Percentiles rank a stretch among this genome's conserved stretches.
Evolutionary conservation across 2,329 filamentous ascomycete species (phyloP).

Genomic region (Ambrosiella cleistominuta): DNA sequence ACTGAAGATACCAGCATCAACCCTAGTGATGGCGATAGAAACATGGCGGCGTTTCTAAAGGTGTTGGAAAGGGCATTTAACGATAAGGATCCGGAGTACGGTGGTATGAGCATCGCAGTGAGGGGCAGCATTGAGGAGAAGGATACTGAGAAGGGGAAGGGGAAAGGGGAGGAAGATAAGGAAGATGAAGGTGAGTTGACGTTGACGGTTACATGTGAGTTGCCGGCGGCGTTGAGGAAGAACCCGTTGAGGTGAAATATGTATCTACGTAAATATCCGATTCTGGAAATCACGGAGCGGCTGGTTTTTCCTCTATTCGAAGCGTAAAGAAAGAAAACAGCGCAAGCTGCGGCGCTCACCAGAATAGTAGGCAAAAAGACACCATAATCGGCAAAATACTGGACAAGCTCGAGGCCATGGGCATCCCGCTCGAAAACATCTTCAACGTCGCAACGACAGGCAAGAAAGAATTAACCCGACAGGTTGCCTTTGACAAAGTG

Average conservation of each 20-base stretch:
- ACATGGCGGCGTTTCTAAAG: constrained; percentile 48
- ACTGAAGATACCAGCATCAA: constrained; percentile 54
- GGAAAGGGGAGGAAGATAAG: constrained; percentile 15
- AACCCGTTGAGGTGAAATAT: constrained; percentile 49
- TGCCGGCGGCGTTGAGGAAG: constrained; percentile 37
- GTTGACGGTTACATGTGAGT: constrained; percentile 38
- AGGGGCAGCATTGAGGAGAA: constrained; percentile 16
- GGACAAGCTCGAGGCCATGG: constrained; percentile 36
- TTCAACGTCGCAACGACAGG: constrained; percentile 31
- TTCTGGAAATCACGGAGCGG: constrained; percentile 27
- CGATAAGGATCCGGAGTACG: constrained; percentile 26
- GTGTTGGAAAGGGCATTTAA: constrained; percentile 39
- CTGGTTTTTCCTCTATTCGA: constrained; percentile 36
- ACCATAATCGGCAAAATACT: constrained; percentile 30
- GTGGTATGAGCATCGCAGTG: constrained; percentile 29
- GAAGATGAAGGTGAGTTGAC: constrained; percentile 20
- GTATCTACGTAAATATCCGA: constrained; percentile 29
- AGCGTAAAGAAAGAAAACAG: constrained; percentile 24
- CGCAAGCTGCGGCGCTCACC: constrained; percentile 27
- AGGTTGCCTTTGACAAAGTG: constrained; percentile 29
- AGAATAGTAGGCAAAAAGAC: constrained; percentile 33
- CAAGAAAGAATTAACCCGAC: constrained; percentile 29
- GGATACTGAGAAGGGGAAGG: not conserved
- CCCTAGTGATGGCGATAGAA: constrained; percentile 48
- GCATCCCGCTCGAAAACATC: constrained; percentile 33